phyloP scores from a whole-genome alignment of 164 flowering plant genomes.

The Buxus sempervirens region DNA sequence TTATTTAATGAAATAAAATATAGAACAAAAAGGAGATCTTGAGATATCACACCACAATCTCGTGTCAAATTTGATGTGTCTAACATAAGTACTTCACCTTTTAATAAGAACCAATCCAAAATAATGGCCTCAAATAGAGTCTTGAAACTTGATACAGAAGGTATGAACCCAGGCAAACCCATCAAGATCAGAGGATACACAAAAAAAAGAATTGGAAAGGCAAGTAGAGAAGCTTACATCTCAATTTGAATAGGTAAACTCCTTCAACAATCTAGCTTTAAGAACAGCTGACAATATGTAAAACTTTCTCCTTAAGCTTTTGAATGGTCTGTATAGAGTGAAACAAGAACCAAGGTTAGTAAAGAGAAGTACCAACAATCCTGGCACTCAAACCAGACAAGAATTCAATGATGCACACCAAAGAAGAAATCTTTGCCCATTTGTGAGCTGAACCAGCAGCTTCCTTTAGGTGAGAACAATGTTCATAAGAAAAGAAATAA shows the following conservation, averaged over 20 bases:
- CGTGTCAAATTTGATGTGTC: too few relatives aligned
- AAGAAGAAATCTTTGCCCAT: constrained; percentile 58
- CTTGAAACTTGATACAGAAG: neutral
- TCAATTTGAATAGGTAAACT: constrained; percentile 14
- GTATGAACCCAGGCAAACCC: neutral
- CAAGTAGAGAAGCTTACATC: constrained; percentile 20
- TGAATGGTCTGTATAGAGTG: constrained; percentile 48
- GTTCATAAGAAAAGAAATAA: constrained; percentile 44
- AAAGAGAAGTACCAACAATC: neutral
- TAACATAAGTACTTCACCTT: too few relatives aligned
- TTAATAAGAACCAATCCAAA: neutral
- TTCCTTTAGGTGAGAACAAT: constrained; percentile 58
- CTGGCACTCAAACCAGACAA: neutral
- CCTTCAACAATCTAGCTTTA: constrained; percentile 27
- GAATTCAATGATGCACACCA: constrained; percentile 31
- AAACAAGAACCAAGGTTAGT: constrained; percentile 1
- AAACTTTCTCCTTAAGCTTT: constrained; percentile 53
- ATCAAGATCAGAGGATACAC: neutral
- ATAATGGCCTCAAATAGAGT: neutral
- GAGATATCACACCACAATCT: too few relatives aligned
- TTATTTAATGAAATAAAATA: too few relatives aligned
- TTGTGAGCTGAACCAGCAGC: constrained; percentile 47
- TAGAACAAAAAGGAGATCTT: too few relatives aligned
- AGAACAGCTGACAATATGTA: constrained; percentile 50
- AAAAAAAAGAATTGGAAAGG: too few relatives aligned